phyloP scores from a whole-genome alignment of 163 green algal genomes.

The Scenedesmus sp. region DNA sequence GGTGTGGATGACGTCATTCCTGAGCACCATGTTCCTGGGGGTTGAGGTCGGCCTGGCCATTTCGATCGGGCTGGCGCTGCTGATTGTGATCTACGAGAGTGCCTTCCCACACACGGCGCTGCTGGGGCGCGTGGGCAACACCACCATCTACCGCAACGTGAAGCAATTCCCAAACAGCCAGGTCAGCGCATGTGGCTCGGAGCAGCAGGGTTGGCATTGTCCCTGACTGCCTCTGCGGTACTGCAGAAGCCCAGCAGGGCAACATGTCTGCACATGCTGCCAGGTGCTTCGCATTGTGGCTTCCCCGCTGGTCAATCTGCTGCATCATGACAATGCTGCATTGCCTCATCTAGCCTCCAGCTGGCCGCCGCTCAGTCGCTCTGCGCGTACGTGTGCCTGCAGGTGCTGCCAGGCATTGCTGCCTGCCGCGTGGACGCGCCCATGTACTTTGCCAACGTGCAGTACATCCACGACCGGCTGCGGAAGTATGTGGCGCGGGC shows the following conservation, averaged over 20 bases:
- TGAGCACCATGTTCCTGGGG: slow-evolving; percentile 77
- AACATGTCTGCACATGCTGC: neutral
- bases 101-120: slow-evolving; percentile 83
- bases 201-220: no score
- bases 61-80: slow-evolving; percentile 73
- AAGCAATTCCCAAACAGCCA: slow-evolving; percentile 51
- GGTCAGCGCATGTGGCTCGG: neutral
- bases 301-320: neutral
- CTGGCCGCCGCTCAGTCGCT: no score
- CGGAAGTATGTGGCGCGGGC: slow-evolving; percentile 57
- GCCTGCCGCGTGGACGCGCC: slow-evolving; percentile 77
- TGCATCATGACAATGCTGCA: neutral
- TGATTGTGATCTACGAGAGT: slow-evolving; percentile 80
- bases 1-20: slow-evolving; percentile 80
- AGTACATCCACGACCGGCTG: slow-evolving; percentile 77
- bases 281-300: neutral
- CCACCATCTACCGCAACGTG: slow-evolving; percentile 51
- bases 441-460: slow-evolving; percentile 83
- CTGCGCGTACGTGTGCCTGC: neutral
- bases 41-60: slow-evolving; percentile 86
- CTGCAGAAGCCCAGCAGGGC: no score
- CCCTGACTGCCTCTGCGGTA: no score
- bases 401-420: slow-evolving; percentile 63
- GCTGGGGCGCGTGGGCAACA: slow-evolving; percentile 70
- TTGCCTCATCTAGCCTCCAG: no score